Base-by-base conservation (phyloP, 306 rosid species). In the Vicia villosa region DNA sequence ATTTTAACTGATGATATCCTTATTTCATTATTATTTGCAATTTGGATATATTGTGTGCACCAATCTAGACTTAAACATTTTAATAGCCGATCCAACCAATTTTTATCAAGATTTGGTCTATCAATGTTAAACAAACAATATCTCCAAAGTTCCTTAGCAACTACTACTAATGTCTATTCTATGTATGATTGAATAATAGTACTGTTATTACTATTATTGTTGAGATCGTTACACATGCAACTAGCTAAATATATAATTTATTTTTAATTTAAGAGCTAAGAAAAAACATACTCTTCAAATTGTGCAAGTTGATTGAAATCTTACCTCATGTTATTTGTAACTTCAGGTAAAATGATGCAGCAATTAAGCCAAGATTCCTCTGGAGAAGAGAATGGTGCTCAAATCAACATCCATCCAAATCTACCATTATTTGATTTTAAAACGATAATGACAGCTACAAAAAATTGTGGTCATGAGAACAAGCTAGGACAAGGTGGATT, bases 401-500 rank as follows among this genome's bases (percentile, higher is more conserved):
- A 55, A 6, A 63, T 63, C 54, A 68, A 47, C 32, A 34, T 24
- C 22, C 68, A 68, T 58, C 13, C 80, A 59, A 68, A 59, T 26
- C 80, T 75, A 13, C 80, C 80, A 6, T 59, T 68, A 37, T 75
- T 75, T 54, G 59, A 55, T 62, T 41, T 75, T 15, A 75, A 67
- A 67, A 49, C 15, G 3, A 74, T 74, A 45, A 55, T 54, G 9
- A 68, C 19, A 20, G 87, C 84, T 9, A 86, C 91, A 10, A 21
- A 40, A 8, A 73, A 73, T 5, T 84, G 82, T 58, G 59, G 69
- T 51, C 6, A 17, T 0, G 66, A 62, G 14, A 82, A 82, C 45
- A 80, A 84, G 78, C 75, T 87, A 38, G 89, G 91, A 17, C 80
- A 87, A 66, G 91, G 89, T 13, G 89, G 91, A 7, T 82, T 87